Conservation (phyloP, 805 yeast genomes). For the Sugiyamaella americana region DNA sequence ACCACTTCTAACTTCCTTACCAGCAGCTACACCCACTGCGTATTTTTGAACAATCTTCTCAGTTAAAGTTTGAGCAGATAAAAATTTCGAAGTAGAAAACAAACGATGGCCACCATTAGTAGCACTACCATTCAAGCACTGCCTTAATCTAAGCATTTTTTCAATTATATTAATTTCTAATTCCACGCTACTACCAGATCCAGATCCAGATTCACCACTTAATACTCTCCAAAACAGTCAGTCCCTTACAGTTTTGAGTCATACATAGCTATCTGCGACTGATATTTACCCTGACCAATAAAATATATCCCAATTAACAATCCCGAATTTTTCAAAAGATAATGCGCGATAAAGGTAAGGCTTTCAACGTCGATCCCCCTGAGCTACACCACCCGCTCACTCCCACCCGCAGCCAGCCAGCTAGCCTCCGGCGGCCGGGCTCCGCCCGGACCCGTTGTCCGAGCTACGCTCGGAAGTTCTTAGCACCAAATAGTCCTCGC, state of each 20-base stretch:
- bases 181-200: too few relatives aligned
- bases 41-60: constrained; percentile 93
- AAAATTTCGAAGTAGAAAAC: constrained; percentile 10
- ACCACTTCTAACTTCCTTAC: constrained; percentile 75
- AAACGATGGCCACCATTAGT: constrained; percentile 2
- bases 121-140: background rate
- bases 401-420: too few relatives aligned
- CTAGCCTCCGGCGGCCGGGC: background rate
- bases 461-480: background rate
- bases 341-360: background rate
- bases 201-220: too few relatives aligned
- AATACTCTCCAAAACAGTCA: background rate
- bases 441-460: background rate
- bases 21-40: constrained; percentile 77
- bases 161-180: too few relatives aligned
- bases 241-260: background rate
- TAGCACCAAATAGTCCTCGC: too few relatives aligned
- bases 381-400: too few relatives aligned
- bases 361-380: background rate
- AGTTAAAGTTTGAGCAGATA: constrained; percentile 65
- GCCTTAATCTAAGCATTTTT: background rate
- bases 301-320: background rate
- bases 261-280: background rate
- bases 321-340: background rate
- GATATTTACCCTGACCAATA: background rate